Evolutionary conservation across 164 flowering plant genomes (phyloP).

Genomic region (Annona cherimola): DNA sequence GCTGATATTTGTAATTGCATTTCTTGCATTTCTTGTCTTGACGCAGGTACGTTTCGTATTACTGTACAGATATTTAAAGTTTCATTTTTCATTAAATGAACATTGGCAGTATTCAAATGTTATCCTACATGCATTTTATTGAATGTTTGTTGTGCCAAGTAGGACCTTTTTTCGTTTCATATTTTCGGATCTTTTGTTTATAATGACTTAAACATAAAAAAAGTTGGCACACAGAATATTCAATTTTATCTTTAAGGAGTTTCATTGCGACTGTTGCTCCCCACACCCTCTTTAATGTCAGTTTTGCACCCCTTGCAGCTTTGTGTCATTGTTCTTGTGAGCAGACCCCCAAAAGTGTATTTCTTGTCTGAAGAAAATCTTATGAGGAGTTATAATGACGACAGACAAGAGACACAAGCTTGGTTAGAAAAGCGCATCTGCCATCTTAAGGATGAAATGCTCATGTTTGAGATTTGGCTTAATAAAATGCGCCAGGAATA

Average conservation of each 20-base stretch:
- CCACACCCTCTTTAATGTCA: neutral
- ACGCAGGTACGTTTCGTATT: conserved; percentile 61
- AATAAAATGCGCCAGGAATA: conserved; percentile 78
- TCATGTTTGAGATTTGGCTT: conserved; percentile 63
- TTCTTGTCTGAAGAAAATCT: conserved; percentile 43
- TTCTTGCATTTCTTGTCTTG: conserved; percentile 50
- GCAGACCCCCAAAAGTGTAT: conserved; percentile 60
- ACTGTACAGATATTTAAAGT: neutral
- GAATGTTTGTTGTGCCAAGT: neutral
- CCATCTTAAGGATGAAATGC: conserved; percentile 81
- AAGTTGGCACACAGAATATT: neutral
- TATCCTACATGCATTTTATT: neutral
- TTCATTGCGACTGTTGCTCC: no score
- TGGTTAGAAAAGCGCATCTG: conserved; percentile 68
- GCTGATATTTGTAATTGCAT: conserved; percentile 32
- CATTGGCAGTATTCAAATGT: neutral
- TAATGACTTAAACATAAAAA: no score
- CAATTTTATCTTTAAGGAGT: no score
- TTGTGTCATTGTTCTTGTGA: conserved; percentile 64
- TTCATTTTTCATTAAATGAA: neutral
- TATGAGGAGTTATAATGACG: conserved; percentile 21
- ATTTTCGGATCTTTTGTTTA: no score
- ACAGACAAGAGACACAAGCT: conserved; percentile 34
- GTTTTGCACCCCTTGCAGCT: conserved; percentile 41
- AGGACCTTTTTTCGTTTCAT: no score